Percentiles rank a stretch among this genome's conserved stretches.
Conservation (phyloP, 129 eudicot genomes). For the Flaveria ramosissima region DNA sequence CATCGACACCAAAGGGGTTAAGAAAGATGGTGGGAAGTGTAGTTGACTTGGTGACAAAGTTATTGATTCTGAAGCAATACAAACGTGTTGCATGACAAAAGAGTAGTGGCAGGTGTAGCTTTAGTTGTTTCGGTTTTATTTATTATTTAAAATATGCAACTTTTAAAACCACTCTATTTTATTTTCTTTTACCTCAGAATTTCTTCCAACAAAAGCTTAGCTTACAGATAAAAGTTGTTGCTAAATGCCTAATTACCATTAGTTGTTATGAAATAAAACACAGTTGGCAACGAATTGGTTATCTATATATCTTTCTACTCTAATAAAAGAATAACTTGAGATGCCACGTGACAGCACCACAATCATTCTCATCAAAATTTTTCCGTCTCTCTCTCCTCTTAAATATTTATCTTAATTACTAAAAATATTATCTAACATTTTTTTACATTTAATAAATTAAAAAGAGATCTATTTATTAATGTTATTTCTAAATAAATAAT, state of each 20-base stretch:
- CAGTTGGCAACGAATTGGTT: background rate
- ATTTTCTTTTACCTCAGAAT: background rate
- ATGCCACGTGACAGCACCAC: no score
- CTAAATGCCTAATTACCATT: conserved; percentile 3
- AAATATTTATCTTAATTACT: no score
- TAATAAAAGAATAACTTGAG: no score
- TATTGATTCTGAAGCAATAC: conserved; percentile 40
- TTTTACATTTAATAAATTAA: no score
- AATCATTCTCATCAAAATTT: no score
- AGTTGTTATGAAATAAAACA: background rate
- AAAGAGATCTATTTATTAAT: no score
- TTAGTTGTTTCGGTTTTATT: background rate
- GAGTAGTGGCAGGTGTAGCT: conserved; percentile 4
- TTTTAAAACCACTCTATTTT: conserved; percentile 14
- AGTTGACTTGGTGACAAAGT: conserved; percentile 35
- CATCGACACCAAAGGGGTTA: background rate
- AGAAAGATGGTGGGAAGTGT: no score
- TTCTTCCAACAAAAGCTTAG: background rate
- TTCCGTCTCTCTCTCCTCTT: no score
- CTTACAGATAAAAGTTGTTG: conserved; percentile 14
- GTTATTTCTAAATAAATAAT: no score
- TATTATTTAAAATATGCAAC: conserved; percentile 3
- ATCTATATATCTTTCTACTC: background rate
- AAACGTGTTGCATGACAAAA: conserved; percentile 15
- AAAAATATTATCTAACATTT: no score